Conservation (phyloP, 257 asterid genomes). For the Solanum sitiens region DNA sequence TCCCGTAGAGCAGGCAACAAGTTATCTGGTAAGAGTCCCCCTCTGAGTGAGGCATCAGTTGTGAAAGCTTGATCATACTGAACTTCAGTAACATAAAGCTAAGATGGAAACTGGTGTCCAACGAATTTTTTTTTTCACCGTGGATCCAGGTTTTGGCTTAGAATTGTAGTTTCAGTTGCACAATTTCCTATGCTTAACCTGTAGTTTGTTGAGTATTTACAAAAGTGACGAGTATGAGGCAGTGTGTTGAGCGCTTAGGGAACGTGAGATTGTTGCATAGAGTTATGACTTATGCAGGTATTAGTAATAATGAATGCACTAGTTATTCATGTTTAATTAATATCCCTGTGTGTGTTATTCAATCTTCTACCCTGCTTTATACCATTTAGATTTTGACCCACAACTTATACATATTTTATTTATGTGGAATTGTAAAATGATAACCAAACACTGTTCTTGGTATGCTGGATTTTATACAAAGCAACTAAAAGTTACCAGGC, state of each 20-base stretch:
- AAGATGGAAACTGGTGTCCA: not conserved
- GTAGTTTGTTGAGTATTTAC: not conserved
- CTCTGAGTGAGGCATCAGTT: not conserved
- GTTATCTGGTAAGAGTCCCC: not conserved
- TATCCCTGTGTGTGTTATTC: not conserved
- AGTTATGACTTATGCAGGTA: not conserved
- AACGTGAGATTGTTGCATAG: not conserved
- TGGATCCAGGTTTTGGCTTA: not conserved
- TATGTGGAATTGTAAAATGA: not conserved
- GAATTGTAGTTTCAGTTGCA: not conserved
- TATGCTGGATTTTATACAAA: not conserved
- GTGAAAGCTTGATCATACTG: not conserved
- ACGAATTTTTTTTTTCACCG: not conserved
- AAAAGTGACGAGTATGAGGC: not conserved
- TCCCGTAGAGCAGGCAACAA: not conserved
- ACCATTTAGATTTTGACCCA: not conserved
- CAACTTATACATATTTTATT: not conserved
- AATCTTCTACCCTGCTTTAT: not conserved
- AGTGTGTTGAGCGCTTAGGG: not conserved
- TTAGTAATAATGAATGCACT: not conserved
- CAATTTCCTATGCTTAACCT: not conserved
- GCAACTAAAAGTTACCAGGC: not conserved
- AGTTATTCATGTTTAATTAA: not conserved
- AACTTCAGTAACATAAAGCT: not conserved
- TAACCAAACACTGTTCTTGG: not conserved